A percentile compares a stretch with the other conserved stretches of the same genome.
phyloP scores from a whole-genome alignment of 345 rosid species.

The Salix koriyanagi region DNA sequence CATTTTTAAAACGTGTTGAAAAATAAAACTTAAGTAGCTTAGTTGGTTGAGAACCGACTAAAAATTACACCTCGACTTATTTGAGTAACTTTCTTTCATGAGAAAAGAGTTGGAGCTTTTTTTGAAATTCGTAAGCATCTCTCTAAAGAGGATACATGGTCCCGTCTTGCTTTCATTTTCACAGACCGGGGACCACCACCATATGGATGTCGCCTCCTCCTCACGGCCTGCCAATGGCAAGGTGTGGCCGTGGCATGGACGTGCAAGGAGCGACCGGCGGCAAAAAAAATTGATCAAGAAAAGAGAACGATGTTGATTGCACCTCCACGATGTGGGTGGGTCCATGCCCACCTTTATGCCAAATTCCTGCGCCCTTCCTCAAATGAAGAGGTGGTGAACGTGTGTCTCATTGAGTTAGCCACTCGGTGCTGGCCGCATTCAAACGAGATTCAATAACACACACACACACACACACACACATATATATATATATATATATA shows the following conservation, averaged over 20 bases:
- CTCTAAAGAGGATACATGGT: not conserved
- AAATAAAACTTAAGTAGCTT: not conserved
- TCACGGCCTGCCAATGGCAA: not conserved
- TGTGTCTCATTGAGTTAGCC: no score
- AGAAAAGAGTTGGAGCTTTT: no score
- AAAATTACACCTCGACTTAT: not conserved
- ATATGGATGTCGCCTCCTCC: no score
- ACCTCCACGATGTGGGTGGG: conserved; percentile 5
- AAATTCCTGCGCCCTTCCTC: not conserved
- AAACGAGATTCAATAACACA: no score
- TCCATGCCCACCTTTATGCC: not conserved
- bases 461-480: no score
- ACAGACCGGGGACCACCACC: conserved; percentile 11
- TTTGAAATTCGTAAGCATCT: conserved; percentile 1
- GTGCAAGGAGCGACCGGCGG: conserved; percentile 26
- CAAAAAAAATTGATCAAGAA: conserved; percentile 6
- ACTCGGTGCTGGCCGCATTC: no score
- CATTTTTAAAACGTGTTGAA: not conserved
- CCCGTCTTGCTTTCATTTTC: not conserved
- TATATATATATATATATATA: no score
- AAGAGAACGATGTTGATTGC: not conserved
- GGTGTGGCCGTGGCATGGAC: not conserved
- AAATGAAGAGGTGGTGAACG: no score
- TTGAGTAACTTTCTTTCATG: no score
- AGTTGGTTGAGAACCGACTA: not conserved